Conservation (phyloP, 768 basidiomycete species). For the Rhodocollybia butyracea region DNA sequence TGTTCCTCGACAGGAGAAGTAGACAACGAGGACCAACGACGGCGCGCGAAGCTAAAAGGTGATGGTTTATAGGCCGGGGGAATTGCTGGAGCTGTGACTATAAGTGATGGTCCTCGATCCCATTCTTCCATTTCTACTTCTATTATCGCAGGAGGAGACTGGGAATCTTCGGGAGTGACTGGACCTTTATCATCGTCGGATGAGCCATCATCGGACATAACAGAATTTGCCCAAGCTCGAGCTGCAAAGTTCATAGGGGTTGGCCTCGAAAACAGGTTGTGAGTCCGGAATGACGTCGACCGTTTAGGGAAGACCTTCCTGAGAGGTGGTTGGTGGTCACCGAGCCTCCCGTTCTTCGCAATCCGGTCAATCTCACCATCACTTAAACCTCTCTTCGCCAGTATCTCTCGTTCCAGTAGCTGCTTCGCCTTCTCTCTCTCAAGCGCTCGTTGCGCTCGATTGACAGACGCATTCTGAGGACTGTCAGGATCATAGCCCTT, state of each 20-base stretch:
- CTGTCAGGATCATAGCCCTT: neutral
- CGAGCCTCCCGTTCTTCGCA: conserved; percentile 25
- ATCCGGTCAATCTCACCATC: conserved; percentile 31
- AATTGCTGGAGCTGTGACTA: conserved; percentile 18
- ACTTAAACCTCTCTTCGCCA: conserved; percentile 15
- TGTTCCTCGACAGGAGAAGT: conserved; percentile 29
- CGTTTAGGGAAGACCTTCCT: conserved; percentile 41
- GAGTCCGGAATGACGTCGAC: conserved; percentile 38
- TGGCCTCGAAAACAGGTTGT: conserved; percentile 51
- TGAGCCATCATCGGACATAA: conserved; percentile 24
- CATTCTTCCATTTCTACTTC: conserved; percentile 2
- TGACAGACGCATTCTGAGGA: conserved; percentile 14
- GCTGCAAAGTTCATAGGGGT: conserved; percentile 60
- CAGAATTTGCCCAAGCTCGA: conserved; percentile 51
- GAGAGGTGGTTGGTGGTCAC: conserved; percentile 16
- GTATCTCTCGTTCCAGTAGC: conserved; percentile 18
- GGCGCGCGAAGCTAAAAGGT: conserved; percentile 60
- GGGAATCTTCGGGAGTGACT: conserved; percentile 8
- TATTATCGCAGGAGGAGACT: conserved; percentile 7
- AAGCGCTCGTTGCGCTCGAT: conserved; percentile 37
- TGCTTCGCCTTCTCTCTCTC: conserved; percentile 37
- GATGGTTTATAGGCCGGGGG: conserved; percentile 54
- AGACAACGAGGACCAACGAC: conserved; percentile 51
- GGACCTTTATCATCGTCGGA: conserved; percentile 8
- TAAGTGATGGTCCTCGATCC: conserved; percentile 5